These are phyloP conservation scores for Penicillium sclerotigenum DNA, from an alignment of 2,329 filamentous ascomycete species.

Conservation along the genomic window DNA sequence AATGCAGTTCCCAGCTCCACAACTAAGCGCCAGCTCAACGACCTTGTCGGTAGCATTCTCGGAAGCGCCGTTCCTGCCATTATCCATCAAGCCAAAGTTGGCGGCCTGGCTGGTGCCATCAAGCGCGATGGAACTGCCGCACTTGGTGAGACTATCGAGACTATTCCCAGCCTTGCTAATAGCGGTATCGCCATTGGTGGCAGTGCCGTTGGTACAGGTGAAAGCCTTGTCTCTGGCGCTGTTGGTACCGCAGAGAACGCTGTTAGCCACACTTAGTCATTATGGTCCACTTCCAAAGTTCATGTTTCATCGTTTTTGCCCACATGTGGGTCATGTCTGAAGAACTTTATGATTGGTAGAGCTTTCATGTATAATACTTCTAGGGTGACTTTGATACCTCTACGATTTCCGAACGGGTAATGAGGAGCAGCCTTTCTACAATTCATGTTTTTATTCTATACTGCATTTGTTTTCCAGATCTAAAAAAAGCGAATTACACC, in stretches of 20 bases:
- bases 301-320: background rate
- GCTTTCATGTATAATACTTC: slow-evolving; percentile 15
- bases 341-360: background rate
- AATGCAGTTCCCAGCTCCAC: background rate
- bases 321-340: background rate
- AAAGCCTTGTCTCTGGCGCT: slow-evolving; percentile 9
- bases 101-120: background rate
- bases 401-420: background rate
- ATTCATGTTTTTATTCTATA: background rate
- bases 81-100: background rate
- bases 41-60: background rate
- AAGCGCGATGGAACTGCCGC: slow-evolving; percentile 2
- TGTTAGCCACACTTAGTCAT: slow-evolving; percentile 3
- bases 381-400: slow-evolving; percentile 4
- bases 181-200: slow-evolving; percentile 7
- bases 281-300: too few species aligned
- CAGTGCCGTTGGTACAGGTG: slow-evolving; percentile 16
- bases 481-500: background rate
- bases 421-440: background rate
- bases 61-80: background rate
- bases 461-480: background rate
- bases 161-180: background rate
- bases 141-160: background rate
- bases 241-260: slow-evolving; percentile 12
- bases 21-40: background rate